Evolutionary conservation across 805 yeast species (phyloP).

Genomic region (Wickerhamomyces alni): DNA sequence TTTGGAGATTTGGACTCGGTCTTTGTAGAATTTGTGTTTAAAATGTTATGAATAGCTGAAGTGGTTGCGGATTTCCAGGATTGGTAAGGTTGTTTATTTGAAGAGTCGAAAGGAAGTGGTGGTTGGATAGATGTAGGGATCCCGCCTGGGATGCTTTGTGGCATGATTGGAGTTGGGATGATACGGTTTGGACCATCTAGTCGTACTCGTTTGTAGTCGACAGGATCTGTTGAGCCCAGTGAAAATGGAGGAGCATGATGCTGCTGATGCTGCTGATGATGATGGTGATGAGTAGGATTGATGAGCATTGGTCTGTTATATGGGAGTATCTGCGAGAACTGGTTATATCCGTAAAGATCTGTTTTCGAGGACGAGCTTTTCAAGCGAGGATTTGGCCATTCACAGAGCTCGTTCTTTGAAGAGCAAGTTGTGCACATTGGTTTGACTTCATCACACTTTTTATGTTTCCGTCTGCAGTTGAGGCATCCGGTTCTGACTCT

Average conservation of each 20-base stretch:
- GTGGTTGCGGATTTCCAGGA: not conserved
- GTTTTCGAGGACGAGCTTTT: slow-evolving; percentile 2
- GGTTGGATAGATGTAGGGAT: not conserved
- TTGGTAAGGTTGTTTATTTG: not conserved
- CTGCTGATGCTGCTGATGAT: not conserved
- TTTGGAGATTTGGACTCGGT: not conserved
- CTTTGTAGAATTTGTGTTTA: not conserved
- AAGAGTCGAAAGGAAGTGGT: not conserved
- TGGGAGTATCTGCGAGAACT: not conserved
- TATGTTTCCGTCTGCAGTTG: slow-evolving; percentile 57
- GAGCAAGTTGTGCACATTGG: slow-evolving; percentile 38
- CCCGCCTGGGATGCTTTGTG: not conserved
- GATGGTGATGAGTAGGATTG: not conserved
- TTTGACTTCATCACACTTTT: slow-evolving; percentile 53
- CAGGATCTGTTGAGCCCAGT: not conserved
- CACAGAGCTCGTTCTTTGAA: slow-evolving; percentile 24
- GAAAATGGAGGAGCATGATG: not conserved
- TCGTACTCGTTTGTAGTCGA: not conserved
- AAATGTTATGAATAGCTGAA: not conserved
- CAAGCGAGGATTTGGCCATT: slow-evolving; percentile 11
- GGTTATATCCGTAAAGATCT: not conserved
- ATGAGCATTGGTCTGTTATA: not conserved
- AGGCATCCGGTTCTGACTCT: slow-evolving; percentile 50
- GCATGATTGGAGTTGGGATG: not conserved
- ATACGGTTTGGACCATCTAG: not conserved